Evolutionary conservation across 176 grass and related monocot genomes (phyloP), one percentile per base, ranked within the genome.

Genomic region (Rhipidocladum racemiflorum): DNA sequence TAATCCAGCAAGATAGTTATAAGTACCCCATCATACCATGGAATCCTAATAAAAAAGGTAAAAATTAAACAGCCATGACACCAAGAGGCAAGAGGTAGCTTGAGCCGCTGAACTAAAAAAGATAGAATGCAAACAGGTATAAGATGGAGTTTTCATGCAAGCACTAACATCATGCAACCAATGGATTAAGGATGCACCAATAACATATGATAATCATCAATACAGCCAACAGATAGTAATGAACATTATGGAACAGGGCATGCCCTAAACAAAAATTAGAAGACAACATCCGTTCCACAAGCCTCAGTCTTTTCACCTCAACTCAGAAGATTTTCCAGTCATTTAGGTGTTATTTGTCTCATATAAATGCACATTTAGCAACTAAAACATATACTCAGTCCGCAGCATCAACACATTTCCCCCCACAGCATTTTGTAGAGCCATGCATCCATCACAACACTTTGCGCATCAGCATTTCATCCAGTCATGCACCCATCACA

Each of bases 1-100:
- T 61, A 39, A 59, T 61, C 25, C 70, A 85, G 23, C 32, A 50
- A 73, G 13, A 85, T 20, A 68, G 42, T 68, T 24, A 51, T 60
- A 73, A 60, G 30, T 50, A 60, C 15, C 28, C 6, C 5, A 74
- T 28, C 28, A 59, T 59, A 25, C 16, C 50, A 4, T 23, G 23
- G 12, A 35, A 10, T 34, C 35, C n/a, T 27, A 34, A 77, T 44
- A 40, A 83, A 65, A 36, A 80, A 13, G 73, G 18, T 62, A 34
- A 40, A 82, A 65, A 36, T 73, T 24, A 80, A 74, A 21, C 14
- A 67, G 39, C 27, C 28, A 80, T 59, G 29, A 42, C 15, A 78
- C 29, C 9, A 78, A 79, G 18, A 74, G 38, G 38, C 9, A 78
- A 79, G 18, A 74, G 38, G 38, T 74, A 29, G 49, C 38, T 4